A percentile compares a stretch with the other conserved stretches of the same genome.
These are phyloP conservation scores for Solanum pennellii DNA, from an alignment of 257 asterid species.

Conservation along the genomic window DNA sequence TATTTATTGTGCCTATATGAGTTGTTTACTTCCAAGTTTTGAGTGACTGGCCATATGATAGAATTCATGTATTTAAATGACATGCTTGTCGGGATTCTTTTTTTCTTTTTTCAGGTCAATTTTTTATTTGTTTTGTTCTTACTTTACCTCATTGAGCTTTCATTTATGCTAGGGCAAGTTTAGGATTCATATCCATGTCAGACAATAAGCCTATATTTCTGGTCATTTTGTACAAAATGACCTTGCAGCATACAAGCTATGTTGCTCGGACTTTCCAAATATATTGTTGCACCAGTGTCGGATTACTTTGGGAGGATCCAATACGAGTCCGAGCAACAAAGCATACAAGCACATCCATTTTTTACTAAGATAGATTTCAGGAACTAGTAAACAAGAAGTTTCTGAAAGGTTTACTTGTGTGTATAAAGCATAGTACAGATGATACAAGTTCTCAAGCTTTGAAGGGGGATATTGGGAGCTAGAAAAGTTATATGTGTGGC, in stretches of 20 bases:
- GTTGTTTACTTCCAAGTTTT: not conserved
- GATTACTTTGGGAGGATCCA: not conserved
- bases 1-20: not conserved
- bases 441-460: not conserved
- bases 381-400: not conserved
- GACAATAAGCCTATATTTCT: not conserved
- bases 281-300: not conserved
- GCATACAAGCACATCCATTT: not conserved
- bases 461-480: not conserved
- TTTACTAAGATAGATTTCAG: not conserved
- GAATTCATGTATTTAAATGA: not conserved
- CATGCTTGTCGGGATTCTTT: not conserved
- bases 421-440: not conserved
- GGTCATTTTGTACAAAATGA: not conserved
- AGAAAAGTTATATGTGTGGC: not conserved
- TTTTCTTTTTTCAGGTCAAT: not conserved
- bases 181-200: not conserved
- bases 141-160: not conserved
- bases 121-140: not conserved
- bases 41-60: not conserved
- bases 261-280: not conserved
- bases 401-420: not conserved
- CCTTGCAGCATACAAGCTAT: not conserved
- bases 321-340: not conserved
- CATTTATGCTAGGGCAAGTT: not conserved